Evolutionary conservation across 2,329 filamentous ascomycete species (phyloP).

Genomic region (Westerdykella aurantiaca): DNA sequence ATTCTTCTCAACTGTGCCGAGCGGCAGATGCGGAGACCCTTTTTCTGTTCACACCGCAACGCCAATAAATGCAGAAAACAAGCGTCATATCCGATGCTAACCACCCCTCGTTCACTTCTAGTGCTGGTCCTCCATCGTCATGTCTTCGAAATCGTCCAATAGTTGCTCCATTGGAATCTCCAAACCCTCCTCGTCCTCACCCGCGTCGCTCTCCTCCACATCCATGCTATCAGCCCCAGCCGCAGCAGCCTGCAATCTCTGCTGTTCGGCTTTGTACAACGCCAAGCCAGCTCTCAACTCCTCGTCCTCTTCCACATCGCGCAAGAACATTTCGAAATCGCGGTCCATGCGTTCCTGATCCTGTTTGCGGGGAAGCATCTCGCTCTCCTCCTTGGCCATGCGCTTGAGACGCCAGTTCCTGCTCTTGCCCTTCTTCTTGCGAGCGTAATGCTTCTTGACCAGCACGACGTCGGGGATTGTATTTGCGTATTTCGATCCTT

Average conservation of each 20-base stretch:
- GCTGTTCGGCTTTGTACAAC: constrained; percentile 67
- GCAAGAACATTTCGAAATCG: constrained; percentile 96
- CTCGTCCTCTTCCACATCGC: constrained; percentile 91
- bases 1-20: too few species aligned
- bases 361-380: constrained; percentile 76
- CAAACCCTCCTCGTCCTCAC: constrained; percentile 50
- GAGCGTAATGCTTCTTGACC: constrained; percentile 93
- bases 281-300: constrained; percentile 80
- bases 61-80: too few species aligned
- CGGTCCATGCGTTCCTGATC: constrained; percentile 84
- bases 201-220: constrained; percentile 53
- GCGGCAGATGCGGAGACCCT: too few species aligned
- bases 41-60: too few species aligned
- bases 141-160: constrained; percentile 88
- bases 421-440: constrained; percentile 64
- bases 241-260: constrained; percentile 46
- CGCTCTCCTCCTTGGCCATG: constrained; percentile 83
- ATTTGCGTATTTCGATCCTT: constrained; percentile 70
- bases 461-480: constrained; percentile 87
- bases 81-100: too few species aligned
- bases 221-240: constrained; percentile 59
- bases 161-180: constrained; percentile 53
- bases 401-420: constrained; percentile 88
- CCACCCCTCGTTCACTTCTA: too few species aligned
- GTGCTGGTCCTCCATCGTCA: constrained; percentile 57